Conservation (phyloP, 108 stramenopile genomes). For the Epithemia pelagica region DNA sequence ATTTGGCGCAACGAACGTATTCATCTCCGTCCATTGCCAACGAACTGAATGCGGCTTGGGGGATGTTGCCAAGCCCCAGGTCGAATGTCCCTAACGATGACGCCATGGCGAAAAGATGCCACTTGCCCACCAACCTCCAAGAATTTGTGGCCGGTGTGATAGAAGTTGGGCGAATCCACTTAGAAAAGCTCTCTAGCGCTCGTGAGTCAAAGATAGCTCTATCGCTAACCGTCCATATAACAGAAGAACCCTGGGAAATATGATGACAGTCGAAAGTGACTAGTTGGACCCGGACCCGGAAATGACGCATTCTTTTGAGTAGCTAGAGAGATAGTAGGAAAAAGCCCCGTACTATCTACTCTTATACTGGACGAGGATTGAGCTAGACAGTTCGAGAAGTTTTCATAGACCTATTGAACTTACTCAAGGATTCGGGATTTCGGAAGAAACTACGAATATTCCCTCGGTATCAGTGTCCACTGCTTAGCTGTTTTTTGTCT, state of each 20-base stretch:
- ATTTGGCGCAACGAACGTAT: slow-evolving; percentile 50
- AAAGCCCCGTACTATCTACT: too few species aligned
- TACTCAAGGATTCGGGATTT: too few species aligned
- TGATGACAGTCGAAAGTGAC: too few species aligned
- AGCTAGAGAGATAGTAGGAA: too few species aligned
- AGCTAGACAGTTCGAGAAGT: too few species aligned
- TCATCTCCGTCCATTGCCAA: slow-evolving; percentile 48
- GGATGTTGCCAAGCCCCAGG: slow-evolving; percentile 27
- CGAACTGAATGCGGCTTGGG: slow-evolving; percentile 28
- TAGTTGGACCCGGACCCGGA: not conserved
- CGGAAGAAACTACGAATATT: too few species aligned
- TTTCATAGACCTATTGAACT: too few species aligned
- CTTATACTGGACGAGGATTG: too few species aligned
- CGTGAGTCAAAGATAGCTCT: not conserved
- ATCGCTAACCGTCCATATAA: too few species aligned
- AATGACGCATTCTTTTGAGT: not conserved
- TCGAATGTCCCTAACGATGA: slow-evolving; percentile 24
- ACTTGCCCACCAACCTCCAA: not conserved
- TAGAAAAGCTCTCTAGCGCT: not conserved
- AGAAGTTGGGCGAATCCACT: not conserved
- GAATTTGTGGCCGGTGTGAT: not conserved
- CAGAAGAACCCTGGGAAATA: too few species aligned
- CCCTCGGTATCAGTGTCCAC: too few species aligned
- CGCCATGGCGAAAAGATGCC: slow-evolving; percentile 10
- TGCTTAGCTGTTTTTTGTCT: too few species aligned